Percentiles rank a stretch among this genome's conserved stretches.
These are phyloP conservation scores for Sugiyamaella novakii DNA, from an alignment of 1,139 yeast species.

Conservation along the genomic window DNA sequence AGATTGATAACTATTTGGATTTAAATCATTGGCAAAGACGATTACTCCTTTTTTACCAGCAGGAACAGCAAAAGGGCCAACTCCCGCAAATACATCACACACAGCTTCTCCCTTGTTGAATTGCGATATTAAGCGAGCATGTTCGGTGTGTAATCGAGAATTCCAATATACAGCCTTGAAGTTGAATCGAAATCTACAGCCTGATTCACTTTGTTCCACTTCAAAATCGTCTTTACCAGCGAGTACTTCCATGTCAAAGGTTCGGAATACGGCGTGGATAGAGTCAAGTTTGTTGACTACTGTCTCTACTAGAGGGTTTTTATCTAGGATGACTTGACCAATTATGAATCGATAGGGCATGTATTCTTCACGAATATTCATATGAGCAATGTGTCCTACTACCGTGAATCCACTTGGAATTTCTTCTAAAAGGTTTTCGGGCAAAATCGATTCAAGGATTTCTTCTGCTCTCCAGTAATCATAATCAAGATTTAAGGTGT, in stretches of 20 bases:
- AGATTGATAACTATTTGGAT: constrained; percentile 80
- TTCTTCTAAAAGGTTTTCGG: constrained; percentile 68
- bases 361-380: constrained; percentile 81
- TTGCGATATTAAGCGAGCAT: constrained; percentile 67
- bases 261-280: constrained; percentile 84
- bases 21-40: constrained; percentile 89
- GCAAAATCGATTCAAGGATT: constrained; percentile 72
- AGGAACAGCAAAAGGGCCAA: constrained; percentile 97
- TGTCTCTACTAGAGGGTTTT: constrained; percentile 75
- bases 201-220: constrained; percentile 88
- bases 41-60: constrained; percentile 83
- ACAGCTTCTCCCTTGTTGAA: constrained; percentile 68
- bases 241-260: constrained; percentile 89
- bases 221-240: constrained; percentile 73
- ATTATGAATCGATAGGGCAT: constrained; percentile 79
- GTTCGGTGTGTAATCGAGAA: constrained; percentile 91
- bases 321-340: constrained; percentile 89
- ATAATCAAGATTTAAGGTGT: constrained; percentile 63
- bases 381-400: constrained; percentile 95
- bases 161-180: constrained; percentile 97
- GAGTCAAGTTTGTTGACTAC: constrained; percentile 94
- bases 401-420: constrained; percentile 90
- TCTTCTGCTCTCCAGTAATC: constrained; percentile 92
- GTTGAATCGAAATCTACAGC: constrained; percentile 83
- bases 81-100: constrained; percentile 97